Conservation (phyloP, 164 flowering plant genomes). For the Tetracentron sinense region DNA sequence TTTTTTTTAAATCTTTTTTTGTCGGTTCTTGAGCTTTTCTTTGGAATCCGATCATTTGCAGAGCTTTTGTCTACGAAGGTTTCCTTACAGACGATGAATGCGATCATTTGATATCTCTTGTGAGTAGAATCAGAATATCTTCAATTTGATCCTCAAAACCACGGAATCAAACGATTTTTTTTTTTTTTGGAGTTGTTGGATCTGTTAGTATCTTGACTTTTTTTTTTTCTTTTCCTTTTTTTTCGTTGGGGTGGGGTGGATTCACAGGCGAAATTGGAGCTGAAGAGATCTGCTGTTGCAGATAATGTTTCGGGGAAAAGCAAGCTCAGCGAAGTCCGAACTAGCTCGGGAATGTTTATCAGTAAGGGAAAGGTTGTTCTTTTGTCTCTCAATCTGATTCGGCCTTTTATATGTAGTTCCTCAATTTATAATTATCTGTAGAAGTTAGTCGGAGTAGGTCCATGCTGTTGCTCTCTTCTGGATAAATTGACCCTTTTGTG, state of each 20-base stretch:
- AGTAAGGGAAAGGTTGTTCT: conserved; percentile 69
- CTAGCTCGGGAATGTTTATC: conserved; percentile 96
- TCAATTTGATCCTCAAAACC: background rate
- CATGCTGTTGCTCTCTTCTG: no score
- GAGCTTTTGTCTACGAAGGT: conserved; percentile 91
- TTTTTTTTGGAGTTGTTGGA: no score
- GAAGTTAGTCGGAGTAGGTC: no score
- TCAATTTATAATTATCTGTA: no score
- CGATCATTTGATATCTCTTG: conserved; percentile 81
- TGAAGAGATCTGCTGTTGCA: conserved; percentile 88
- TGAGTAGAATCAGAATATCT: conserved; percentile 34
- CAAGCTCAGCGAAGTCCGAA: conserved; percentile 80
- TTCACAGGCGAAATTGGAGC: conserved; percentile 75
- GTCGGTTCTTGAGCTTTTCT: background rate
- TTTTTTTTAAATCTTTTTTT: background rate
- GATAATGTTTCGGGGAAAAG: conserved; percentile 77
- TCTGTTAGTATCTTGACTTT: background rate
- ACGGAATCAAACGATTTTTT: no score
- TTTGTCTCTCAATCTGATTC: no score
- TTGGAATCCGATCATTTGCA: conserved; percentile 24
- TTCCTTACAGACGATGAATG: conserved; percentile 84
- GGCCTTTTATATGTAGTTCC: no score
- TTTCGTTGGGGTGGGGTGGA: background rate
- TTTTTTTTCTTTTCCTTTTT: background rate
- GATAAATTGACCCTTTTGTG: no score